phyloP scores from a whole-genome alignment of 1,284 basidiomycete species.

The Boletellus sp. region DNA sequence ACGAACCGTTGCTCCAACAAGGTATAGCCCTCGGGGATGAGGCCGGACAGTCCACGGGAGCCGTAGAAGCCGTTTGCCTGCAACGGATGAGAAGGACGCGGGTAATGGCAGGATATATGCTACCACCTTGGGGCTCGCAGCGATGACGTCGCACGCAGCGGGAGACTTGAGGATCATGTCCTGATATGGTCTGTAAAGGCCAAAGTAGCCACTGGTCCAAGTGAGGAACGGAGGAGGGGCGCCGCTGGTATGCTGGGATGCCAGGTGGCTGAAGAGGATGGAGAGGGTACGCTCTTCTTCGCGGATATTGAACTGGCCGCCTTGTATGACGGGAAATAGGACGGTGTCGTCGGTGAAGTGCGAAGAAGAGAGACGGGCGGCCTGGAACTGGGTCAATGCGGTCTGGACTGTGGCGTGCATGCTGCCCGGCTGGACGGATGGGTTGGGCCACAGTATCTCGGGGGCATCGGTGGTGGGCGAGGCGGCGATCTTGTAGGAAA shows the following conservation, averaged over 20 bases:
- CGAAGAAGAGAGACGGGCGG: conserved; percentile 33
- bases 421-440: conserved; percentile 52
- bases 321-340: conserved; percentile 81
- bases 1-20: conserved; percentile 84
- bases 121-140: conserved; percentile 81
- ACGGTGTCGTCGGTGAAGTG: conserved; percentile 44
- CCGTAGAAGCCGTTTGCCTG: conserved; percentile 95
- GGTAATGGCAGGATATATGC: not conserved
- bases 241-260: conserved; percentile 8
- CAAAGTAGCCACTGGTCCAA: conserved; percentile 95
- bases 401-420: conserved; percentile 52
- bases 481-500: conserved; percentile 60
- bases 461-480: conserved; percentile 30
- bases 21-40: conserved; percentile 95
- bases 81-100: conserved; percentile 7
- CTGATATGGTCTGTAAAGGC: conserved; percentile 82
- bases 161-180: conserved; percentile 60
- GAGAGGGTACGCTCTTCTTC: conserved; percentile 75
- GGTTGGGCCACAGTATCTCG: conserved; percentile 58
- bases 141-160: conserved; percentile 73
- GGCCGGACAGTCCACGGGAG: conserved; percentile 83
- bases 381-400: conserved; percentile 51
- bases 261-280: conserved; percentile 52
- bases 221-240: conserved; percentile 50
- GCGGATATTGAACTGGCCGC: conserved; percentile 75